A percentile compares a stretch with the other conserved stretches of the same genome.
Evolutionary conservation across 2,329 filamentous ascomycete genomes (phyloP).

Genomic region (Lasiodiplodia sp.): DNA sequence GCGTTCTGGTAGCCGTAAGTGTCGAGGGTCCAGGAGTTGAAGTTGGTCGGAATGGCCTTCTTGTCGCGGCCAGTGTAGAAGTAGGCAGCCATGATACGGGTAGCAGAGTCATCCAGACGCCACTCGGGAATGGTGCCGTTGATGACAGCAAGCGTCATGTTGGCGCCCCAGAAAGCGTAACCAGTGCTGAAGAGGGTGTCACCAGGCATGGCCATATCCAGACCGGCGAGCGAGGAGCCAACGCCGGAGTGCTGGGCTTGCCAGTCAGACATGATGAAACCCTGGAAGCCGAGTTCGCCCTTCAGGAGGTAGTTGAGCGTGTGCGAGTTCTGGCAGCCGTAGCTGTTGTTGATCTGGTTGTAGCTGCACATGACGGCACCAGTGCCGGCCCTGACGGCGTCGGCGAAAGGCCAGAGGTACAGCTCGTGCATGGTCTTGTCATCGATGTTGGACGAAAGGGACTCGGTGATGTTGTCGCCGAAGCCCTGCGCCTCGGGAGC

Average conservation of each 20-base stretch:
- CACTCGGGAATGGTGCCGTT: conserved; percentile 90
- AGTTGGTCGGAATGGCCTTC: conserved; percentile 70
- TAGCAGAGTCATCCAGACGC: conserved; percentile 89
- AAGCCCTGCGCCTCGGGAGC: conserved; percentile 63
- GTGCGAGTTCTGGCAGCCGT: conserved; percentile 80
- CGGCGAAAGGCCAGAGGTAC: conserved; percentile 66
- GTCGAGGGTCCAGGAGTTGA: conserved; percentile 84
- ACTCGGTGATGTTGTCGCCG: conserved; percentile 69
- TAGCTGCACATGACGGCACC: conserved; percentile 68
- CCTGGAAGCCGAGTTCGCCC: conserved; percentile 80
- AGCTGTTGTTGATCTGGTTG: conserved; percentile 82
- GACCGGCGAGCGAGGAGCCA: conserved; percentile 71
- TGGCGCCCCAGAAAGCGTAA: conserved; percentile 80
- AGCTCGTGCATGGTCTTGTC: conserved; percentile 70
- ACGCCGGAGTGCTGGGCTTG: conserved; percentile 75
- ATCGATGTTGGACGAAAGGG: conserved; percentile 66
- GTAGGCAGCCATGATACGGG: conserved; percentile 76
- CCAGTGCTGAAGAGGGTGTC: conserved; percentile 80
- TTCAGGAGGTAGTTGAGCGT: conserved; percentile 79
- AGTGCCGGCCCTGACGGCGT: conserved; percentile 59
- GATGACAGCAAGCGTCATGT: conserved; percentile 84
- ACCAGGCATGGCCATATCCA: conserved; percentile 90
- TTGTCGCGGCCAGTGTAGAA: conserved; percentile 68
- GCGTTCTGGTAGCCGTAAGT: conserved; percentile 75
- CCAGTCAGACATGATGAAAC: conserved; percentile 78